Percentiles rank a stretch among this genome's conserved stretches.
Evolutionary conservation across 2,329 filamentous ascomycete genomes (phyloP).

Genomic region (Aureobasidium melanogenum): DNA sequence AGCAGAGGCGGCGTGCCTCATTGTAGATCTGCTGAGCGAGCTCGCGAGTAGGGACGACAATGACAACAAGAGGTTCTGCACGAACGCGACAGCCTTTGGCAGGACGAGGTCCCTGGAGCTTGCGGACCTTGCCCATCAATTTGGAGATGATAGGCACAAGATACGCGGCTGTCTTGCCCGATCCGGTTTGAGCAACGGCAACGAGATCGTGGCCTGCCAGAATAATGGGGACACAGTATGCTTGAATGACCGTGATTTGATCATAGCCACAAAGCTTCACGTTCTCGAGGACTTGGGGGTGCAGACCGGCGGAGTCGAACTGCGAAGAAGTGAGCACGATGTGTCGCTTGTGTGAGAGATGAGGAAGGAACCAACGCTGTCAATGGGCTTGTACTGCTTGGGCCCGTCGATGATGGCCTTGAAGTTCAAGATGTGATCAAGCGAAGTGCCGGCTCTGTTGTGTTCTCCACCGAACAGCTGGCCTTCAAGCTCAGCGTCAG

Average conservation of each 20-base stretch:
- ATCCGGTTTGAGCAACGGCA: conserved; percentile 87
- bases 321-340: conserved; percentile 29
- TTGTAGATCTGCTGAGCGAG: conserved; percentile 92
- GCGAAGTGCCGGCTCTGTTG: conserved; percentile 53
- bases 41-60: conserved; percentile 82
- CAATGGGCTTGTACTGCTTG: conserved; percentile 39
- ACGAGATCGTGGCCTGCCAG: conserved; percentile 71
- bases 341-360: background rate
- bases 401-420: conserved; percentile 44
- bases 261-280: conserved; percentile 63
- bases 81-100: conserved; percentile 40
- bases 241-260: conserved; percentile 76
- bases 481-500: conserved; percentile 59
- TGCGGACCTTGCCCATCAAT: conserved; percentile 92
- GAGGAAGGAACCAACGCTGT: conserved; percentile 34
- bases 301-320: conserved; percentile 73
- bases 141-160: conserved; percentile 81
- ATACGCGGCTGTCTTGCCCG: conserved; percentile 92
- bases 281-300: conserved; percentile 75
- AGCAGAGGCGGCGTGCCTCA: conserved; percentile 85
- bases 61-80: conserved; percentile 79
- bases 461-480: conserved; percentile 56
- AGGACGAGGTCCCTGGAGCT: conserved; percentile 70
- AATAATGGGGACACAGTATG: conserved; percentile 74
- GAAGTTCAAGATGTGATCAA: conserved; percentile 45